Conservation (phyloP, 208 protist genomes). For the Wallacemonas sp. region DNA sequence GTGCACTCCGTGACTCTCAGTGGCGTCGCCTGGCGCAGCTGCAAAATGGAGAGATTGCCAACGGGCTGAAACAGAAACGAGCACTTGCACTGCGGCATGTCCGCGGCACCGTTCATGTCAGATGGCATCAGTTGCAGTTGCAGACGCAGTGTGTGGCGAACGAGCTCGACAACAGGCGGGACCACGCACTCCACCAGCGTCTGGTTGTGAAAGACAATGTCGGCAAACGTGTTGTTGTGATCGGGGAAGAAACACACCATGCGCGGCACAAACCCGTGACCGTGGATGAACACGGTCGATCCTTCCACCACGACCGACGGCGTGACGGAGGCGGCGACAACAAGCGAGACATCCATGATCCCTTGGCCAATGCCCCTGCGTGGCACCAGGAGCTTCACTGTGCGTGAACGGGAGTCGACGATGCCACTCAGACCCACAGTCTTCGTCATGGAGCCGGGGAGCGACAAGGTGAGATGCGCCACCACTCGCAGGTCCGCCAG, state of each 20-base stretch:
- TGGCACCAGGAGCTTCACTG: conserved; percentile 13
- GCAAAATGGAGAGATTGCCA: conserved; percentile 1
- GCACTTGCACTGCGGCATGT: conserved; percentile 2
- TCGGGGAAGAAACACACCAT: conserved; percentile 28
- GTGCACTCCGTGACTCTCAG: not conserved
- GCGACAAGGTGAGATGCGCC: not conserved
- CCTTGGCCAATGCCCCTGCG: not conserved
- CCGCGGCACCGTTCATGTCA: not conserved
- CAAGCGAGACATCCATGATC: conserved; percentile 16
- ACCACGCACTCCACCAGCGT: conserved; percentile 2
- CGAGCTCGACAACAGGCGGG: conserved; percentile 2
- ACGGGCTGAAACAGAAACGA: conserved; percentile 5
- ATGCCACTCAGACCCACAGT: conserved; percentile 1
- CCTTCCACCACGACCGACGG: conserved; percentile 12
- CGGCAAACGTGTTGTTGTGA: conserved; percentile 1
- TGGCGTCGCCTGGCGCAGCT: not conserved
- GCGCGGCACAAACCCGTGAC: conserved; percentile 18
- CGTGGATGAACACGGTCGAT: conserved; percentile 6
- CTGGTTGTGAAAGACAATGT: not conserved
- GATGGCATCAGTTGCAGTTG: not conserved
- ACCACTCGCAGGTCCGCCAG: not conserved
- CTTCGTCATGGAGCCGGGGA: not conserved
- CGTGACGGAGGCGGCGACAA: conserved; percentile 1
- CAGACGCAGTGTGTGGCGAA: not conserved
- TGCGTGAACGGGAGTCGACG: conserved; percentile 8